Conservation (phyloP, 2,329 filamentous ascomycete species). For the Cadophora malorum region DNA sequence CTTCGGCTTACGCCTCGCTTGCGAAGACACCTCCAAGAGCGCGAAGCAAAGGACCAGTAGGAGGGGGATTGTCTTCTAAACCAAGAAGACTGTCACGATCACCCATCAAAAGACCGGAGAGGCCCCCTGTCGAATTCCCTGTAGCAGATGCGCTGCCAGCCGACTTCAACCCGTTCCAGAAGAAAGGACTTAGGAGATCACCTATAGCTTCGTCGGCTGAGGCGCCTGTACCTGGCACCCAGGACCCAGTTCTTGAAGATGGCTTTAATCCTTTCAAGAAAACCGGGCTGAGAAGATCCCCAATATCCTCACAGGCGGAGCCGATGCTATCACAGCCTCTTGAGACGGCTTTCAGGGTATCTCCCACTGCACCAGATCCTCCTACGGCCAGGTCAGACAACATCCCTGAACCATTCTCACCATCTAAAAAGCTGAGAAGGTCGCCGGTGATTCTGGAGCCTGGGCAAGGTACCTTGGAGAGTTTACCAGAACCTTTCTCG, state of each 20-base stretch:
- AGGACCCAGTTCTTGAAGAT: constrained; percentile 8
- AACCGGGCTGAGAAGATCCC: constrained; percentile 33
- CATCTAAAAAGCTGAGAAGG: constrained; percentile 10
- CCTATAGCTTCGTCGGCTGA: constrained; percentile 27
- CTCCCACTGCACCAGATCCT: constrained; percentile 1
- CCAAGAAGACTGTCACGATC: constrained; percentile 42
- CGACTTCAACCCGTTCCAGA: constrained; percentile 41
- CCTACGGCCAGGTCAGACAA: neutral
- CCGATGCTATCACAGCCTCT: constrained; percentile 9
- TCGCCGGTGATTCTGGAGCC: constrained; percentile 2
- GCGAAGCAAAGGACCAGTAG: constrained; percentile 30
- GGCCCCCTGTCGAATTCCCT: constrained; percentile 22
- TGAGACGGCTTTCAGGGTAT: constrained; percentile 11
- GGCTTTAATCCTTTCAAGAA: constrained; percentile 33
- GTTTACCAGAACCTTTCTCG: constrained; percentile 1
- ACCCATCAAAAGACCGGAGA: constrained; percentile 34
- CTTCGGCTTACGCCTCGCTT: constrained; percentile 11
- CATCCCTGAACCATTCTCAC: constrained; percentile 9
- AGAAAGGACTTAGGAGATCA: constrained; percentile 41
- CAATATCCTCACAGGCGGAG: constrained; percentile 14
- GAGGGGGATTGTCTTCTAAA: constrained; percentile 37
- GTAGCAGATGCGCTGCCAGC: constrained; percentile 22
- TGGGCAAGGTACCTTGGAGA: neutral
- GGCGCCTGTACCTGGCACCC: neutral
- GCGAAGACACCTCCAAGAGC: constrained; percentile 25